A percentile compares a stretch with the other conserved stretches of the same genome.
These are phyloP conservation scores for Cystoisospora suis DNA, from an alignment of 169 alveolate species.

Conservation along the genomic window DNA sequence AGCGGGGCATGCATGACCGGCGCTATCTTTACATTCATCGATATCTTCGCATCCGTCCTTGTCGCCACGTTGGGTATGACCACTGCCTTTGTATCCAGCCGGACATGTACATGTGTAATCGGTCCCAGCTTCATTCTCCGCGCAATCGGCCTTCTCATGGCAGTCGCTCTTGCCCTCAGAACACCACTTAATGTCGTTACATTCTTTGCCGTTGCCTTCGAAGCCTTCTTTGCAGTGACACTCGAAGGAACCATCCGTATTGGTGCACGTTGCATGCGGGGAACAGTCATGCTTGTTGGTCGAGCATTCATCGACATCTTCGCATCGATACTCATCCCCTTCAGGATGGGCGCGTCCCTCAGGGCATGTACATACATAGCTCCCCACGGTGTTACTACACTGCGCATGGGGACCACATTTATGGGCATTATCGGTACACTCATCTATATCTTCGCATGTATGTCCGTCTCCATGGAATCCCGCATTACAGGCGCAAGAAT, in stretches of 20 bases:
- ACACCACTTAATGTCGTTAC: slow-evolving; percentile 55
- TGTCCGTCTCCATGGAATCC: slow-evolving; percentile 68
- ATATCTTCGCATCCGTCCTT: slow-evolving; percentile 48
- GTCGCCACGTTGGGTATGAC: slow-evolving; percentile 27
- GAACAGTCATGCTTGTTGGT: slow-evolving; percentile 26
- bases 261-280: slow-evolving; percentile 68
- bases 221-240: slow-evolving; percentile 73
- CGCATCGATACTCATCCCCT: slow-evolving; percentile 60
- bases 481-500: slow-evolving; percentile 66
- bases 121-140: slow-evolving; percentile 67
- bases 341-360: slow-evolving; percentile 55
- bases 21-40: slow-evolving; percentile 58
- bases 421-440: slow-evolving; percentile 68
- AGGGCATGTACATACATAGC: slow-evolving; percentile 71
- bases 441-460: slow-evolving; percentile 73
- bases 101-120: slow-evolving; percentile 69
- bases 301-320: slow-evolving; percentile 77
- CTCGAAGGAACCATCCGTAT: slow-evolving; percentile 70
- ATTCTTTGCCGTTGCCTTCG: slow-evolving; percentile 72
- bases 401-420: slow-evolving; percentile 61
- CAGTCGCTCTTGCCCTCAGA: slow-evolving; percentile 60
- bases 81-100: slow-evolving; percentile 67
- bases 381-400: slow-evolving; percentile 73
- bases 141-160: slow-evolving; percentile 66
- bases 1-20: neutral